Conservation (phyloP, 2,329 filamentous ascomycete species). For the Geosmithia putterillii region DNA sequence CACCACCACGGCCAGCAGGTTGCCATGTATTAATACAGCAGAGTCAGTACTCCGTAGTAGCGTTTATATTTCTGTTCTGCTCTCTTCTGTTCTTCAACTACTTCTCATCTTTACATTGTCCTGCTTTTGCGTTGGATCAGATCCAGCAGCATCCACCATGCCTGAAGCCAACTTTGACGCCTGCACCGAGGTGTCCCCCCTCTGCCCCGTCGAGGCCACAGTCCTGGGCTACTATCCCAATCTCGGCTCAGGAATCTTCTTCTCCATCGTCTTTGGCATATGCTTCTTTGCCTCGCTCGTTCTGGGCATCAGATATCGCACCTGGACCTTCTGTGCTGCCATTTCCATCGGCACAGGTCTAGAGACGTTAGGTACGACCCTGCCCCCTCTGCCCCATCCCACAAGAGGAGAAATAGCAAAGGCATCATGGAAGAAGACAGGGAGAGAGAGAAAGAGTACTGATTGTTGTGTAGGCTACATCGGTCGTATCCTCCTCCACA, state of each 20-base stretch:
- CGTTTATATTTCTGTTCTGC: too few species aligned
- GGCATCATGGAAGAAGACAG: too few species aligned
- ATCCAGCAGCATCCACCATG: background rate
- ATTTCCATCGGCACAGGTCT: constrained; percentile 35
- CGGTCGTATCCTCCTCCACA: constrained; percentile 34
- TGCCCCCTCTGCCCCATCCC: background rate
- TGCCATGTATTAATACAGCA: too few species aligned
- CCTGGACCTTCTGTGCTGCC: constrained; percentile 40
- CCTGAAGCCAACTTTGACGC: constrained; percentile 13
- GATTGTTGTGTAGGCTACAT: constrained; percentile 32
- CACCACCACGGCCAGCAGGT: too few species aligned
- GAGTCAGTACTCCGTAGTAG: too few species aligned
- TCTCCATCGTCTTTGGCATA: constrained; percentile 34
- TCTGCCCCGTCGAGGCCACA: constrained; percentile 38
- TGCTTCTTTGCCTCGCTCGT: constrained; percentile 25
- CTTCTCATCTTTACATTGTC: too few species aligned
- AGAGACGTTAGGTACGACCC: constrained; percentile 33
- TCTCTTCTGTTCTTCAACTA: too few species aligned
- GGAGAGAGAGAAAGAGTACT: background rate
- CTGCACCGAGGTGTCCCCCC: constrained; percentile 20
- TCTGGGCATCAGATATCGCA: constrained; percentile 35
- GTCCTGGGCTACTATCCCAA: constrained; percentile 46
- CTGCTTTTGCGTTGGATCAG: background rate
- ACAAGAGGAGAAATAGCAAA: background rate
- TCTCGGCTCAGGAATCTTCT: constrained; percentile 41